Percentiles rank a stretch among this genome's conserved stretches.
Evolutionary conservation across 495 filamentous ascomycete genomes (phyloP).

Genomic region (Rhizodiscina lignyota): DNA sequence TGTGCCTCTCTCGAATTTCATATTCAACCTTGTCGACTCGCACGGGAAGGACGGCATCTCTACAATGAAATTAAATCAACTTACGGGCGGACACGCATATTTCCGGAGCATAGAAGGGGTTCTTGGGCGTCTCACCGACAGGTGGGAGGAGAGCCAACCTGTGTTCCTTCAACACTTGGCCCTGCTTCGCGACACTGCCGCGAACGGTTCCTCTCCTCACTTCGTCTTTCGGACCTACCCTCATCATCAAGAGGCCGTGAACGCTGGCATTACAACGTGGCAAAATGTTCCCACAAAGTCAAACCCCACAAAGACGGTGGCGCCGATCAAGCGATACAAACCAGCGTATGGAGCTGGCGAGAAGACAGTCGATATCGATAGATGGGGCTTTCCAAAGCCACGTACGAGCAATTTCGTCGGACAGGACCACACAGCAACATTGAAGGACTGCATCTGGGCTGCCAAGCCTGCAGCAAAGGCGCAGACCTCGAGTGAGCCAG

Average conservation of each 20-base stretch:
- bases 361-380: neutral
- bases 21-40: constrained; percentile 34
- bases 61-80: constrained; percentile 32
- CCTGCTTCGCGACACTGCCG: constrained; percentile 41
- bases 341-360: neutral
- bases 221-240: constrained; percentile 41
- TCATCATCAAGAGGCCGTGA: constrained; percentile 40
- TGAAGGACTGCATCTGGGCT: neutral
- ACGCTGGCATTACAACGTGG: constrained; percentile 35
- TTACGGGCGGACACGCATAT: constrained; percentile 35
- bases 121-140: constrained; percentile 36
- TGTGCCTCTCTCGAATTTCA: constrained; percentile 31
- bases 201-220: constrained; percentile 33
- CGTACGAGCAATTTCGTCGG: neutral
- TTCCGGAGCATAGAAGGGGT: constrained; percentile 40
- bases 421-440: neutral
- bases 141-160: constrained; percentile 46
- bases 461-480: neutral
- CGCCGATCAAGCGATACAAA: constrained; percentile 8
- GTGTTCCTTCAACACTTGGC: constrained; percentile 43
- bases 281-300: constrained; percentile 37
- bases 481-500: neutral
- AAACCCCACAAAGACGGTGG: too few relatives aligned
- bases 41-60: constrained; percentile 35
- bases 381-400: neutral